These are phyloP conservation scores for Pyrenophora tritici-repentis DNA, from an alignment of 2,329 filamentous ascomycete genomes.

Conservation along the genomic window DNA sequence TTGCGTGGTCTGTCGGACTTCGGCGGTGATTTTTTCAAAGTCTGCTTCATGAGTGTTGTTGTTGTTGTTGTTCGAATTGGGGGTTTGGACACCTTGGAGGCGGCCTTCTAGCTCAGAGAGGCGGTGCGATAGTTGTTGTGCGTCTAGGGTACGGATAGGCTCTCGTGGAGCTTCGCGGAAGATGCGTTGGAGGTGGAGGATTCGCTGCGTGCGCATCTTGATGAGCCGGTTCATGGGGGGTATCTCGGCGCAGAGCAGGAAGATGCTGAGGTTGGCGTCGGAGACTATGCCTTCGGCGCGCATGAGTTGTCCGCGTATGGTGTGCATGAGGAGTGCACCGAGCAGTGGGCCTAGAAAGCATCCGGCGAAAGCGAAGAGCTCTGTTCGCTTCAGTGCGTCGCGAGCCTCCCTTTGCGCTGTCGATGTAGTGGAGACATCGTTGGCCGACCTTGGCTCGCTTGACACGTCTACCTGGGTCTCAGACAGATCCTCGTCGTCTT, in stretches of 20 bases:
- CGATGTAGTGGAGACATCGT: conserved; percentile 3
- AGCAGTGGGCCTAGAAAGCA: conserved; percentile 80
- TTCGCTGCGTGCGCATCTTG: conserved; percentile 77
- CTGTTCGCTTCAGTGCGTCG: conserved; percentile 72
- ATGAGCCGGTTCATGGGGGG: conserved; percentile 81
- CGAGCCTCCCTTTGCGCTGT: conserved; percentile 50
- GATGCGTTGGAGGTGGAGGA: conserved; percentile 78
- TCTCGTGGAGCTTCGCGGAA: conserved; percentile 52
- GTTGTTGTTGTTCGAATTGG: conserved; percentile 13
- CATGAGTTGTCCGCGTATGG: conserved; percentile 78
- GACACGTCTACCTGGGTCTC: conserved; percentile 17
- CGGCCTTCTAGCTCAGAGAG: conserved; percentile 72
- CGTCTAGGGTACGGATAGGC: conserved; percentile 19
- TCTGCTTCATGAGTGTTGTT: conserved; percentile 42
- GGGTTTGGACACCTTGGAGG: conserved; percentile 50
- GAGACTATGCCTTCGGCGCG: conserved; percentile 87
- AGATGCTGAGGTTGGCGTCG: conserved; percentile 91
- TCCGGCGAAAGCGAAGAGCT: conserved; percentile 72
- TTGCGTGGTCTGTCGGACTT: conserved; percentile 70
- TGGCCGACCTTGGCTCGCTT: conserved; percentile 14
- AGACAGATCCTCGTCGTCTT: conserved; percentile 17
- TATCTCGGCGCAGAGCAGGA: conserved; percentile 83
- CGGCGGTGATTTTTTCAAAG: conserved; percentile 50
- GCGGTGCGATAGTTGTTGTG: conserved; percentile 59
- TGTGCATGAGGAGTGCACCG: conserved; percentile 83